Percentiles rank a stretch among this genome's conserved stretches.
Evolutionary conservation across 2,329 filamentous ascomycete genomes (phyloP).

Genomic region (Colletotrichum destructivum): DNA sequence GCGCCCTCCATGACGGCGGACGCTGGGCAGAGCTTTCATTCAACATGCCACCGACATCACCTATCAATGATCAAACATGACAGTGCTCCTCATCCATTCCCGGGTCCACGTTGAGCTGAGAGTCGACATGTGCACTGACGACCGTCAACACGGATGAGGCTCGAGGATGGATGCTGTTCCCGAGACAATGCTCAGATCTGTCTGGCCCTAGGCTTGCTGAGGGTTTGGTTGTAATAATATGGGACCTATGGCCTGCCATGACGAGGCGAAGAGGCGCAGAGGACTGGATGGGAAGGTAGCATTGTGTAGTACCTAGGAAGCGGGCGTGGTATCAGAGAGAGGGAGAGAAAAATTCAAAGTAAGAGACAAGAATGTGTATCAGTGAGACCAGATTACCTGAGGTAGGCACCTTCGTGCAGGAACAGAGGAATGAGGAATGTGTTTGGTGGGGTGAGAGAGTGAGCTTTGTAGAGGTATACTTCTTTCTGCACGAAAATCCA

Average conservation of each 20-base stretch:
- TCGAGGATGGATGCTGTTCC: constrained; percentile 37
- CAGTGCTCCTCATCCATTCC: constrained; percentile 5
- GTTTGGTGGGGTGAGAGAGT: too few species aligned
- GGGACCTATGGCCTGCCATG: constrained; percentile 9
- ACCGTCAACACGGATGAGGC: constrained; percentile 19
- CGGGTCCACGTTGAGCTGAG: constrained; percentile 29
- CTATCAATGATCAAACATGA: constrained; percentile 1
- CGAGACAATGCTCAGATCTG: constrained; percentile 30
- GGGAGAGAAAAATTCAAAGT: not conserved
- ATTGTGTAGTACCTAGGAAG: not conserved
- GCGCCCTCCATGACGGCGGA: not conserved
- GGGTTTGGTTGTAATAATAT: constrained; percentile 1
- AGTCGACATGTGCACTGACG: constrained; percentile 27
- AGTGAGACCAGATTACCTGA: too few species aligned
- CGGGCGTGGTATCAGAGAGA: constrained; percentile 3
- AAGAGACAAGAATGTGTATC: too few species aligned
- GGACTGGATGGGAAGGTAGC: constrained; percentile 3
- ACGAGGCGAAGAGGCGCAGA: constrained; percentile 24
- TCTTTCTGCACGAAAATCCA: too few species aligned
- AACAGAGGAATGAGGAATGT: too few species aligned
- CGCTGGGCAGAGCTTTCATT: constrained; percentile 4
- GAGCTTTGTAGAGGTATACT: too few species aligned
- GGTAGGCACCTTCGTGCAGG: too few species aligned
- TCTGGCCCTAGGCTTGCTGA: not conserved
- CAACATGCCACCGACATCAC: constrained; percentile 31